phyloP scores from a whole-genome alignment of 1,139 yeast genomes.

The Lodderomyces margitis region DNA sequence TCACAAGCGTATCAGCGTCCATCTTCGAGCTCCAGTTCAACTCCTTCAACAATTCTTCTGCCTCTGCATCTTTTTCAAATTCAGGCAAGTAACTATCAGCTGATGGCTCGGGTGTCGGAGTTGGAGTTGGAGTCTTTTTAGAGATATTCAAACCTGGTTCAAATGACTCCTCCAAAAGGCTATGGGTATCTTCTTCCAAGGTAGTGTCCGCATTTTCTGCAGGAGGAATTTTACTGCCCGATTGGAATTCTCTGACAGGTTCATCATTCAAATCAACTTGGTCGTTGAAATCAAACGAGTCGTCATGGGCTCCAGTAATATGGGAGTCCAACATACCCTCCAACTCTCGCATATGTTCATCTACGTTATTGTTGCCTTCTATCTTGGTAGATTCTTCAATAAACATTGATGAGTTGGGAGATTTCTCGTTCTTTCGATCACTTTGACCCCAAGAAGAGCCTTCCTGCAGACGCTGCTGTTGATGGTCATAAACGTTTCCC shows the following conservation, averaged over 20 bases:
- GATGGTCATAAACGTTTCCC: not conserved
- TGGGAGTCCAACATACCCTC: conserved; percentile 37
- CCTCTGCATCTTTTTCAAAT: conserved; percentile 43
- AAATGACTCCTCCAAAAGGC: not conserved
- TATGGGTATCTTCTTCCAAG: not conserved
- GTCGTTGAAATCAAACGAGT: conserved; percentile 9
- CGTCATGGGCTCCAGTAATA: conserved; percentile 11
- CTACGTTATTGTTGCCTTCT: conserved; percentile 10
- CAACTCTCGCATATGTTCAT: conserved; percentile 43
- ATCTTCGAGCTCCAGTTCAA: conserved; percentile 72
- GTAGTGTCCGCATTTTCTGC: not conserved
- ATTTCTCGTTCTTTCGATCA: not conserved
- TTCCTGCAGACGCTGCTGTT: not conserved
- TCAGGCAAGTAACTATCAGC: conserved; percentile 6
- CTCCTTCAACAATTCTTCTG: conserved; percentile 73
- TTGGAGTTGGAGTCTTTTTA: conserved; percentile 12
- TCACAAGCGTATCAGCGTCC: conserved; percentile 55
- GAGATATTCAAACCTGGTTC: conserved; percentile 24
- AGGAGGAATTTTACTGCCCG: not conserved
- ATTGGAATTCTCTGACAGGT: not conserved
- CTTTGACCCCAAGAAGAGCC: not conserved
- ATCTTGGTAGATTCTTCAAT: conserved; percentile 15
- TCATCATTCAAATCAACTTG: conserved; percentile 3
- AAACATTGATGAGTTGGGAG: conserved; percentile 7
- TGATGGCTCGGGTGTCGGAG: conserved; percentile 3